phyloP scores from a whole-genome alignment of 2,329 filamentous ascomycete genomes.

The Pyrenophora graminea region DNA sequence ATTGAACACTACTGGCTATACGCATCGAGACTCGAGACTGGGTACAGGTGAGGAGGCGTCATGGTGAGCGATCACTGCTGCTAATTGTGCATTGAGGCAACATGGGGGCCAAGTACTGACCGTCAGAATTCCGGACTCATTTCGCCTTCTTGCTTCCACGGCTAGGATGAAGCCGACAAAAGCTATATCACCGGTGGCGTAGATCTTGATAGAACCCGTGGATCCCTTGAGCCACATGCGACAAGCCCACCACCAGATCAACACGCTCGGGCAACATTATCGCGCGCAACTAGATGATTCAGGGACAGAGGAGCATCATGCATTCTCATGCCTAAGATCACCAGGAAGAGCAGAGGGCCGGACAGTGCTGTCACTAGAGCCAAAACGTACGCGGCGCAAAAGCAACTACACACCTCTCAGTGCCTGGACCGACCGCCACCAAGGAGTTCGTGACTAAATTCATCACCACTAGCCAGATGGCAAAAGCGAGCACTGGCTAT shows the following conservation, averaged over 20 bases:
- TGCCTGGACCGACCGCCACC: background rate
- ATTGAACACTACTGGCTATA: background rate
- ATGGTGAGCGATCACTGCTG: too few species aligned
- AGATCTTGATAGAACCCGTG: background rate
- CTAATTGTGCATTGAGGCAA: background rate
- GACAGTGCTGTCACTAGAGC: too few species aligned
- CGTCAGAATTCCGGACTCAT: background rate
- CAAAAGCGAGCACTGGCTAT: conserved; percentile 5
- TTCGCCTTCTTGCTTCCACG: background rate
- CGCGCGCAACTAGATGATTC: background rate
- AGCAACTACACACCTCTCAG: background rate
- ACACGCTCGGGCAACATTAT: background rate
- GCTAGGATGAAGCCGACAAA: background rate
- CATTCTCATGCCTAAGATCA: too few species aligned
- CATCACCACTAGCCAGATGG: background rate
- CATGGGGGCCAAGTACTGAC: background rate
- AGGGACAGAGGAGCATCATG: too few species aligned
- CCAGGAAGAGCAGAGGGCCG: too few species aligned
- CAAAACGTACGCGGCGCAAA: background rate
- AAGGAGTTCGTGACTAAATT: background rate
- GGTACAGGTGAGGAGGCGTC: background rate
- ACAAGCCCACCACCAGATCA: background rate
- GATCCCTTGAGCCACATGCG: background rate
- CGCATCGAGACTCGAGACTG: background rate
- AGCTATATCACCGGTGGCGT: background rate